A percentile compares a stretch with the other conserved stretches of the same genome.
These are phyloP conservation scores for Aspergillus heteromorphus DNA, from an alignment of 495 filamentous ascomycete genomes.

Conservation along the genomic window DNA sequence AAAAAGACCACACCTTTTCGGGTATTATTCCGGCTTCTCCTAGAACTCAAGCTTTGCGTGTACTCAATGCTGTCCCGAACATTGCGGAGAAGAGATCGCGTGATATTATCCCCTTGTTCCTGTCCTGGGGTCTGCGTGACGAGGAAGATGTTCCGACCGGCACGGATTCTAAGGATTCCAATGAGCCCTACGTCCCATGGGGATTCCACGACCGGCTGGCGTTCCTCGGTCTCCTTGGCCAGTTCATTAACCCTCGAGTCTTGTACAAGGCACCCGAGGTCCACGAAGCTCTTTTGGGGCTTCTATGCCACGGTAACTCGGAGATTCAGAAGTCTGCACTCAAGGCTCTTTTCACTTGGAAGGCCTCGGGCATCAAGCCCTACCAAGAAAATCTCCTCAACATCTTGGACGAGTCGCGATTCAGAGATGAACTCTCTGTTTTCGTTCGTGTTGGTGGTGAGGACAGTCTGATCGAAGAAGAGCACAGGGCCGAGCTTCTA, in stretches of 20 bases:
- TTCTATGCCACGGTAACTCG: constrained; percentile 80
- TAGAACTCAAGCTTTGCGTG: constrained; percentile 70
- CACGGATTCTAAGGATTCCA: constrained; percentile 13
- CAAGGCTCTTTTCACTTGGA: constrained; percentile 86
- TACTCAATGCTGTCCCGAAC: constrained; percentile 65
- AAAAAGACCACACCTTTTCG: constrained; percentile 29
- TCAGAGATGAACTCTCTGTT: constrained; percentile 84
- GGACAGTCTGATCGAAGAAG: constrained; percentile 65
- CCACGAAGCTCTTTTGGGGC: constrained; percentile 61
- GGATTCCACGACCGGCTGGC: constrained; percentile 71
- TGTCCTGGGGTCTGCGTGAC: constrained; percentile 62
- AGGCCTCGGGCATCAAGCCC: constrained; percentile 61
- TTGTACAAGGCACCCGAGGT: constrained; percentile 75
- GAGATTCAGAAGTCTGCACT: constrained; percentile 82
- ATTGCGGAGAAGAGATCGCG: constrained; percentile 83
- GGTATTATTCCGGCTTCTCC: constrained; percentile 41
- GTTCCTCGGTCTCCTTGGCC: constrained; percentile 74
- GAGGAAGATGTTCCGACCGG: constrained; percentile 42
- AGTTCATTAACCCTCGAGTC: constrained; percentile 78
- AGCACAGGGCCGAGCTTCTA: constrained; percentile 67
- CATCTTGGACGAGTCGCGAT: constrained; percentile 82
- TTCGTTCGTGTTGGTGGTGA: constrained; percentile 69
- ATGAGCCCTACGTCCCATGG: constrained; percentile 35
- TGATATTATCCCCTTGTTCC: constrained; percentile 74
- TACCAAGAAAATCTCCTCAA: constrained; percentile 87